Evolutionary conservation across 2,329 filamentous ascomycete species (phyloP), one percentile per base, ranked within the genome.

Genomic region (Chrysosporium queenslandicum): DNA sequence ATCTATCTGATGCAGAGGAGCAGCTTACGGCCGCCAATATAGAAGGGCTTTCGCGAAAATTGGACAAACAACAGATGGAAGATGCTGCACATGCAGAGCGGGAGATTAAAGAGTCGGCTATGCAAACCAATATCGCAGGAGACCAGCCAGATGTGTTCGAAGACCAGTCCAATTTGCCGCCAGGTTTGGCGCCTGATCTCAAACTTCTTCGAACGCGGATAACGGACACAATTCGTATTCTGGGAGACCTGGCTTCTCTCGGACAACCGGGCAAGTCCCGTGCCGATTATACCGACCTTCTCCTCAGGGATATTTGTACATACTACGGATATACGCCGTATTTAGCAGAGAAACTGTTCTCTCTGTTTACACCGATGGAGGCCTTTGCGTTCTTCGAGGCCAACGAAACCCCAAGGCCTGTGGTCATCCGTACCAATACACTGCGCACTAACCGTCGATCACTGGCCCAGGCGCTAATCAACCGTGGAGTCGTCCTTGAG

Each of bases 381-480:
- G 92, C 92, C 0, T 94, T 97, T 61, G 90, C 90, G 51, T 98
- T 98, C 72, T 97, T 98, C 73, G 92, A 98, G 73, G 91, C 91
- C 62, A 98, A 98, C 81, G 92, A 98, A 73, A 89, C 87, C 25
- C 82, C 89, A 12, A 82, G 92, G 48, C 92, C 92, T 3, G 83
- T 98, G 54, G 92, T 98, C 59, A 94, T 98, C 66, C 84, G 92
- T 64, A 97, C 92, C 57, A 98, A 98, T 71, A 98, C 91, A 7
- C 80, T 98, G 54, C 85, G 88, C 61, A 84, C 82, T 14, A 81
- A 83, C 62, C 75, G 82, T 59, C 73, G 82, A 59, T 90, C 94
- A 57, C 83, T 98, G 16, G 92, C 92, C 8, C 90, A 96, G 68
- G 80, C 90, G 1, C 79, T 96, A 55, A 96, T 96, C 76, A 95